Evolutionary conservation across 148 eudicot genomes (phyloP).

Genomic region (Salicornia ramosissima): DNA sequence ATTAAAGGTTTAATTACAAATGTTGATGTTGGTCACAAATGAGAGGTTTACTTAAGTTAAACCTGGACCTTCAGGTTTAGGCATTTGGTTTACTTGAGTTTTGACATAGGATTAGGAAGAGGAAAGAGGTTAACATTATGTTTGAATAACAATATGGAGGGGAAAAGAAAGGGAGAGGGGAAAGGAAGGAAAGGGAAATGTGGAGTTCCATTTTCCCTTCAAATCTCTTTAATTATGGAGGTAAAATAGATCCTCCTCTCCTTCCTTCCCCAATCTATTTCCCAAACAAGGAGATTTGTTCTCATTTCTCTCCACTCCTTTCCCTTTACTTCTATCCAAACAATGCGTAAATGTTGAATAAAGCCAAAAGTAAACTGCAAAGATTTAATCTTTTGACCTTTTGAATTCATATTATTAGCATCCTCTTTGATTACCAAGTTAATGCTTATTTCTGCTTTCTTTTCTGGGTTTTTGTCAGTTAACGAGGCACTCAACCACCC

Average conservation of each 20-base stretch:
- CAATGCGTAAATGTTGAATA: neutral
- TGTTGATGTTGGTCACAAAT: neutral
- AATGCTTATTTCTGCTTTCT: neutral
- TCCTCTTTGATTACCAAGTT: neutral
- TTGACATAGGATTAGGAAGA: neutral
- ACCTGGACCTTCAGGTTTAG: neutral
- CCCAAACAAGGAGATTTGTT: no score
- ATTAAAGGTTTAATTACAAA: no score
- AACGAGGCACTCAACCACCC: slow-evolving; percentile 68
- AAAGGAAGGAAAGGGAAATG: no score
- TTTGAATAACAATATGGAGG: no score
- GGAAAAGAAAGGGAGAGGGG: no score
- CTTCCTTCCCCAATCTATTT: no score
- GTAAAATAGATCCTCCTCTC: no score
- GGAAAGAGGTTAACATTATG: neutral
- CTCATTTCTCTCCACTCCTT: no score
- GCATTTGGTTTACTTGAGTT: neutral
- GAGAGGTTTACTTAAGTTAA: neutral
- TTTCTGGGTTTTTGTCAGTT: slow-evolving; percentile 30
- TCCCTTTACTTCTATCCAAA: no score
- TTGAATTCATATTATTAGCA: neutral
- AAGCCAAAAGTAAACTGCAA: neutral
- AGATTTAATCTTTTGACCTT: neutral
- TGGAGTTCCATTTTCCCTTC: no score
- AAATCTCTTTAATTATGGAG: no score